Evolutionary conservation across 805 yeast species (phyloP).

Genomic region (Lipomyces chichibuensis): DNA sequence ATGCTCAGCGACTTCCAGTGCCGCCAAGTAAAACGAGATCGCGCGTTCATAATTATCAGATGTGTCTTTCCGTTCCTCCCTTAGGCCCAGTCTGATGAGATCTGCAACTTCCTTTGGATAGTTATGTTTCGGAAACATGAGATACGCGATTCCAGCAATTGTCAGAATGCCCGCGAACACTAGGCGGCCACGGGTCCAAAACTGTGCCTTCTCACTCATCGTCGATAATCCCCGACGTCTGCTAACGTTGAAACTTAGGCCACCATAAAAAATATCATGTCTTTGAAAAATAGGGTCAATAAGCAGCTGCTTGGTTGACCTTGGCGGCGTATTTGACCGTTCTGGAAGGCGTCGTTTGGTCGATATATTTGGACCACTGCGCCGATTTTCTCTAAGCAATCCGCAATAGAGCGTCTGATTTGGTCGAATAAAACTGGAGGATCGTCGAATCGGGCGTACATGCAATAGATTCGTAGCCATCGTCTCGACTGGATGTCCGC

Average conservation of each 20-base stretch:
- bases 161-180: slow-evolving; percentile 9
- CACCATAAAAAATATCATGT: neutral
- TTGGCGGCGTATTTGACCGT: neutral
- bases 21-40: slow-evolving; percentile 70
- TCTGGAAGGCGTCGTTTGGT: neutral
- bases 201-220: neutral
- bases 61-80: slow-evolving; percentile 65
- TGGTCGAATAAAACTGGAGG: neutral
- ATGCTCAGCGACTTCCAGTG: slow-evolving; percentile 63
- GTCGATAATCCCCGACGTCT: neutral
- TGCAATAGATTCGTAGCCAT: neutral
- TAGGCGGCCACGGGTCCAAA: slow-evolving; percentile 11
- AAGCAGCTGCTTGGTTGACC: neutral
- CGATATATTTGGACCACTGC: neutral
- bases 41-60: slow-evolving; percentile 58
- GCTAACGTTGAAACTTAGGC: too few species aligned
- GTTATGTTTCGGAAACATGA: slow-evolving; percentile 38
- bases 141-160: slow-evolving; percentile 5
- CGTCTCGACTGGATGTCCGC: neutral
- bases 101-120: slow-evolving; percentile 69
- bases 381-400: neutral
- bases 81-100: slow-evolving; percentile 69
- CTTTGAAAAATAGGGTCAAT: neutral
- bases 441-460: neutral
- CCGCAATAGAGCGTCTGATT: neutral